Evolutionary conservation across 2,329 filamentous ascomycete genomes (phyloP), one percentile per base, ranked within the genome.

Genomic region (Fusarium scirpi): DNA sequence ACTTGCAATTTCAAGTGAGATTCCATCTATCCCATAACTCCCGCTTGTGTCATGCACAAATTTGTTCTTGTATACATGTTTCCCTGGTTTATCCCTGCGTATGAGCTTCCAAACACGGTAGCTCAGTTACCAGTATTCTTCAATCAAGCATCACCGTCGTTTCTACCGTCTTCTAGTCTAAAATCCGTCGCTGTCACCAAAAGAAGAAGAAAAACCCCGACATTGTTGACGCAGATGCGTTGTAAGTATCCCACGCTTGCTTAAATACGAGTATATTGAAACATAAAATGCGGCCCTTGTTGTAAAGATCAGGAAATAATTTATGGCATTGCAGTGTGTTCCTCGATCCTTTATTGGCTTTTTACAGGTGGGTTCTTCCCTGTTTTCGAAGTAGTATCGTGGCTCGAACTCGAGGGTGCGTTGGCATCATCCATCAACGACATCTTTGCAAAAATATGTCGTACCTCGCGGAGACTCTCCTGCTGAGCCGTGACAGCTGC

Each of bases 401-500:
- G 41, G 30, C 56, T 45, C 49, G 56, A 44, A 22, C 45, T 54
- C 18, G 43, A 40, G 18, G 65, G 63, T 29, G 67, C 62, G 22
- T 70, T 74, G 40, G 58, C 64, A 59, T 72, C 65, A 16, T 76
- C 69, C 55, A 69, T 69, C 47, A 80, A 69, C 43, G 80, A 78
- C 51, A 94, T 76, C 56, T 87, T 89, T 48, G 87, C 85, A 72
- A 94, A 94, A 25, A 97, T 85, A 34, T 91, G 89, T 69, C 90
- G 90, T 80, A 96, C 90, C 74, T 95, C 91, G 47, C 90, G 88
- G 22, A 96, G 80, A 71, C 91, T 91, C 75, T 93, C 89, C 9
- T 84, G 83, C 64, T 88, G 85, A 4, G 85, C 81, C 20, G 86
- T 85, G n/a, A 85, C 83, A 0, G 87, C 87, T 22, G 84, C 88